A percentile compares a stretch with the other conserved stretches of the same genome.
Conservation (phyloP, 768 basidiomycete species). For the Xerocomus potaroensis region DNA sequence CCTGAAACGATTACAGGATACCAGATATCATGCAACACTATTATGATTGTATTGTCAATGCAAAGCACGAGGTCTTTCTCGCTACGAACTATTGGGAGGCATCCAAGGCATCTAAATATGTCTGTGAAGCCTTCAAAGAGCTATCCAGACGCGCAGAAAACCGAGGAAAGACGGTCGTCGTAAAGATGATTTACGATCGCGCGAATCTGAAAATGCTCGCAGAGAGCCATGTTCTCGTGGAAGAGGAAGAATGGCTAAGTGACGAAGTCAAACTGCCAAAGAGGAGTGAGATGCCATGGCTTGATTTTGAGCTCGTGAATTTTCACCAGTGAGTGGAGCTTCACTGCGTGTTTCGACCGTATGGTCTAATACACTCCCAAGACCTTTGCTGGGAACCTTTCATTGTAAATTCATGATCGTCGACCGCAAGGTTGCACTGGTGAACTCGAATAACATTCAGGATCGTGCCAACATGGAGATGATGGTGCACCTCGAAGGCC, state of each 20-base stretch:
- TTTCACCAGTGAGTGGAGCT: conserved; percentile 36
- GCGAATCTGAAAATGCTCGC: conserved; percentile 52
- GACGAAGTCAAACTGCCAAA: conserved; percentile 48
- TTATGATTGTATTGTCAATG: conserved; percentile 54
- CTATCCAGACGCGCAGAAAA: conserved; percentile 45
- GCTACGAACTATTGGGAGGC: conserved; percentile 63
- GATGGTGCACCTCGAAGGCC: conserved; percentile 69
- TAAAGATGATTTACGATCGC: conserved; percentile 70
- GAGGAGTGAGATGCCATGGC: conserved; percentile 52
- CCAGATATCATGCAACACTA: conserved; percentile 75
- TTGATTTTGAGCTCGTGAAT: conserved; percentile 59
- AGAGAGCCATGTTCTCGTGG: conserved; percentile 44
- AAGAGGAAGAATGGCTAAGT: conserved; percentile 40
- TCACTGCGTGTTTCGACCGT: not conserved
- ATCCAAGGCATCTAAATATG: conserved; percentile 46
- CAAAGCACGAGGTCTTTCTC: conserved; percentile 60
- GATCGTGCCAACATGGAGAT: conserved; percentile 51
- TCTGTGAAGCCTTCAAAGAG: conserved; percentile 49
- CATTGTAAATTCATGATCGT: conserved; percentile 70
- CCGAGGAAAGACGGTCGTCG: conserved; percentile 46
- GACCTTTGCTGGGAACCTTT: conserved; percentile 60
- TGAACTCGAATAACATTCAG: conserved; percentile 70
- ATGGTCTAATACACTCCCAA: conserved; percentile 7
- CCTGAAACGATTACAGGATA: conserved; percentile 36
- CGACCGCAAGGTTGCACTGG: conserved; percentile 59